Conservation (phyloP, 768 basidiomycete species). For the Podaxis sp. region DNA sequence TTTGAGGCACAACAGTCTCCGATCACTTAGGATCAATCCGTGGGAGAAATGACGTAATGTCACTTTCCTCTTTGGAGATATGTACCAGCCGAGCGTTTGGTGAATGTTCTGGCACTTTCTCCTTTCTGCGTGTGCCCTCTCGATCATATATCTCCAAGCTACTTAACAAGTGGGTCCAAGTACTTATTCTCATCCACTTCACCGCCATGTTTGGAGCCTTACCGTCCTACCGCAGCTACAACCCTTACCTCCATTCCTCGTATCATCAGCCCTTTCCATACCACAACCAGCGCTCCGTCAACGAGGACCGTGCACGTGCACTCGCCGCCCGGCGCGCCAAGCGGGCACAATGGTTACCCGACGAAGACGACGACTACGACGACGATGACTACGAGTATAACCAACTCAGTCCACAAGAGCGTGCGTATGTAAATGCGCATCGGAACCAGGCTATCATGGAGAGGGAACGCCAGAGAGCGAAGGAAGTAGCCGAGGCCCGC, state of each 20-base stretch:
- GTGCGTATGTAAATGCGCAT: slow-evolving; percentile 31
- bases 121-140: background rate
- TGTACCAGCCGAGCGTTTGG: background rate
- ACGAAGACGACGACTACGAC: slow-evolving; percentile 31
- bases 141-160: background rate
- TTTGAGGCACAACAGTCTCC: slow-evolving; percentile 12
- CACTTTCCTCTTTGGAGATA: background rate
- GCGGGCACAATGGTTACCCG: slow-evolving; percentile 39
- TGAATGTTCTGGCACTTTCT: background rate
- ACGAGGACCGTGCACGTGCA: slow-evolving; percentile 24
- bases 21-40: slow-evolving; percentile 19
- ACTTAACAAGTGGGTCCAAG: background rate
- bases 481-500: slow-evolving; percentile 18
- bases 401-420: slow-evolving; percentile 28
- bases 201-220: background rate
- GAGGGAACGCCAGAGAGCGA: slow-evolving; percentile 23
- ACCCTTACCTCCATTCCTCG: slow-evolving; percentile 26
- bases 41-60: background rate
- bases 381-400: slow-evolving; percentile 29
- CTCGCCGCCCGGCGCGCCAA: slow-evolving; percentile 33
- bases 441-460: slow-evolving; percentile 23
- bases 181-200: background rate
- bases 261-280: slow-evolving; percentile 22
- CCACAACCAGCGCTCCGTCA: slow-evolving; percentile 18
- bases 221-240: slow-evolving; percentile 17